Conservation (phyloP, 768 basidiomycete genomes). For the Agaricus sinodeliciosus region DNA sequence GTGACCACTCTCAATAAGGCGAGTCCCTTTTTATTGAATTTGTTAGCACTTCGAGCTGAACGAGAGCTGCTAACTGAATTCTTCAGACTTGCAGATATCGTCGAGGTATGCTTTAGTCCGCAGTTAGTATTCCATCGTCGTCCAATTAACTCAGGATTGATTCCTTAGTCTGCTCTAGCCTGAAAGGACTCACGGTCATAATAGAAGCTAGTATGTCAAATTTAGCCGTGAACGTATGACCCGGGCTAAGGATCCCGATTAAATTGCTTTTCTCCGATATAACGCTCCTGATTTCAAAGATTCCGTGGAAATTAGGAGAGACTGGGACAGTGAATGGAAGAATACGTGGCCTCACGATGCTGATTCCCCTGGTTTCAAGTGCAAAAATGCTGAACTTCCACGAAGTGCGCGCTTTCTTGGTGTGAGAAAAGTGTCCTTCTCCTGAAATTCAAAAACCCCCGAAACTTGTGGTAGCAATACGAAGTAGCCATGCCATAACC, state of each 20-base stretch:
- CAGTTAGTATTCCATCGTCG: not conserved
- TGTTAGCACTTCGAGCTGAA: conserved; percentile 3
- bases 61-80: conserved; percentile 49
- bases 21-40: not conserved
- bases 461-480: conserved; percentile 6
- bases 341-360: conserved; percentile 74
- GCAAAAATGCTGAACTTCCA: conserved; percentile 71
- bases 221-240: conserved; percentile 81
- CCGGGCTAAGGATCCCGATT: conserved; percentile 58
- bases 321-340: conserved; percentile 71
- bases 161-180: conserved; percentile 47
- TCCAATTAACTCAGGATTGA: not conserved
- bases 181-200: conserved; percentile 83
- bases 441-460: not conserved
- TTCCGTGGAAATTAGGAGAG: conserved; percentile 84
- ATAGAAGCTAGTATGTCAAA: conserved; percentile 70
- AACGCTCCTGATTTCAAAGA: conserved; percentile 81
- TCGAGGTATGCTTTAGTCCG: conserved; percentile 40
- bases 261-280: conserved; percentile 68
- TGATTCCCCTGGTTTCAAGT: conserved; percentile 61
- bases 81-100: conserved; percentile 56
- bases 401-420: conserved; percentile 32
- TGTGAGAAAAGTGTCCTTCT: not conserved
- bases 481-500: conserved; percentile 61
- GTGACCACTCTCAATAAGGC: conserved; percentile 63